A percentile compares a stretch with the other conserved stretches of the same genome.
Conservation (phyloP, 2,329 filamentous ascomycete species). For the Annulohypoxylon truncatum region DNA sequence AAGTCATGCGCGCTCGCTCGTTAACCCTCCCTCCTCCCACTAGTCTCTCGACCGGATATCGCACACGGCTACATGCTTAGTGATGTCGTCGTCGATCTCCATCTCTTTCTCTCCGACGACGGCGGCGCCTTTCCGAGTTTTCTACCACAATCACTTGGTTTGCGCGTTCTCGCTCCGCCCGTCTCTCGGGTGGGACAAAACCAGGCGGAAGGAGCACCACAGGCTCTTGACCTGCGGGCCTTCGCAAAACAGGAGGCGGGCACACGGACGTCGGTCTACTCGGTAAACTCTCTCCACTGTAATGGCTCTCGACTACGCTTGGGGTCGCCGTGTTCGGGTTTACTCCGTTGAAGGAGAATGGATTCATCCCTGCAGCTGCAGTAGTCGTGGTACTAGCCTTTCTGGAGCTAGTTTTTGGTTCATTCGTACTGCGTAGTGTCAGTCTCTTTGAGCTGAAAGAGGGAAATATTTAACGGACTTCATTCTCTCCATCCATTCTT, state of each 20-base stretch:
- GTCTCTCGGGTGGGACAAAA: not conserved
- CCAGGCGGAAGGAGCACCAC: not conserved
- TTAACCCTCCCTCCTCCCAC: not conserved
- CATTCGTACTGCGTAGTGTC: not conserved
- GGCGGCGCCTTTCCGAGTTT: constrained; percentile 1
- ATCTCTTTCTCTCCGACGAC: constrained; percentile 1
- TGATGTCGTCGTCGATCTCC: not conserved
- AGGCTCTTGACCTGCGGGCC: not conserved
- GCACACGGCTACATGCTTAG: not conserved
- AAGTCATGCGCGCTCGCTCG: not conserved
- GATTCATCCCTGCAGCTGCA: not conserved
- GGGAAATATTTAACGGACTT: not conserved
- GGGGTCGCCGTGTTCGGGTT: not conserved
- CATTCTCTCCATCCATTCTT: constrained; percentile 2
- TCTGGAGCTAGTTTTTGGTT: too few relatives aligned
- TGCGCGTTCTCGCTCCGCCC: not conserved
- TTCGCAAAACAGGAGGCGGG: not conserved
- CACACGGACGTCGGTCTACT: not conserved
- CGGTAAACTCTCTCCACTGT: not conserved
- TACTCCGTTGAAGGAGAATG: not conserved
- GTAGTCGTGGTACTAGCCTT: not conserved
- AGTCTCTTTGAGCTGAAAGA: not conserved
- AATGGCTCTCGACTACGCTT: not conserved
- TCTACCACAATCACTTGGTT: not conserved
- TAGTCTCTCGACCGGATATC: not conserved